These are phyloP conservation scores for Fusarium sp. DNA, from an alignment of 2,329 filamentous ascomycete genomes.

Conservation along the genomic window DNA sequence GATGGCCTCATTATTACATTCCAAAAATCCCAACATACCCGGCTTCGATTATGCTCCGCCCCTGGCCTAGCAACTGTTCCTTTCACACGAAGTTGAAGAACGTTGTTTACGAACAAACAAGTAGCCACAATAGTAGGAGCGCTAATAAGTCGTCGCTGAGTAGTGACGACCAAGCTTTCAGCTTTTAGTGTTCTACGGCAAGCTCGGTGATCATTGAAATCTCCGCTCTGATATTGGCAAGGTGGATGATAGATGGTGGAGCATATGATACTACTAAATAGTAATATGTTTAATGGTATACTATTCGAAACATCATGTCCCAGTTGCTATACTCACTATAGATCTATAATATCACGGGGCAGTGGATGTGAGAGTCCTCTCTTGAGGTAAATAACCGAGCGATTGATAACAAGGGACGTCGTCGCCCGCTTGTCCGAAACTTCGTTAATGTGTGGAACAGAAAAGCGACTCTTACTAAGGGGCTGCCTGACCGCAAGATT, in stretches of 20 bases:
- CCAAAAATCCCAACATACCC: slow-evolving; percentile 7
- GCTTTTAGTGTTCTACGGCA: neutral
- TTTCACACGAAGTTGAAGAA: neutral
- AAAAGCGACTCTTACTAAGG: slow-evolving; percentile 1
- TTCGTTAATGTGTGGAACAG: neutral
- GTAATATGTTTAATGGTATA: neutral
- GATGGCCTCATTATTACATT: slow-evolving; percentile 25
- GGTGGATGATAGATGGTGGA: neutral
- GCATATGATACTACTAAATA: neutral
- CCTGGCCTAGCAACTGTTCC: slow-evolving; percentile 12
- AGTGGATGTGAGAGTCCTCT: neutral
- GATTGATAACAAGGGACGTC: slow-evolving; percentile 5
- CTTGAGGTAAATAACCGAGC: slow-evolving; percentile 5
- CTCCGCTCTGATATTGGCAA: neutral
- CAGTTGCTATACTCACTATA: neutral
- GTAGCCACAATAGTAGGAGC: neutral
- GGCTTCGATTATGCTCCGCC: neutral
- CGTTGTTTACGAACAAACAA: neutral
- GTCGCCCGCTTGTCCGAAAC: neutral
- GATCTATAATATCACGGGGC: neutral
- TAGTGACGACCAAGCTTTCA: slow-evolving; percentile 3
- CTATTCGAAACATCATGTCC: neutral
- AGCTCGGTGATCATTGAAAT: neutral
- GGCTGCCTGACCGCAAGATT: neutral
- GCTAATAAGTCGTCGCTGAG: neutral